Evolutionary conservation across 768 basidiomycete species (phyloP), one percentile per base, ranked within the genome.

Genomic region (Naganishia vishniacii): DNA sequence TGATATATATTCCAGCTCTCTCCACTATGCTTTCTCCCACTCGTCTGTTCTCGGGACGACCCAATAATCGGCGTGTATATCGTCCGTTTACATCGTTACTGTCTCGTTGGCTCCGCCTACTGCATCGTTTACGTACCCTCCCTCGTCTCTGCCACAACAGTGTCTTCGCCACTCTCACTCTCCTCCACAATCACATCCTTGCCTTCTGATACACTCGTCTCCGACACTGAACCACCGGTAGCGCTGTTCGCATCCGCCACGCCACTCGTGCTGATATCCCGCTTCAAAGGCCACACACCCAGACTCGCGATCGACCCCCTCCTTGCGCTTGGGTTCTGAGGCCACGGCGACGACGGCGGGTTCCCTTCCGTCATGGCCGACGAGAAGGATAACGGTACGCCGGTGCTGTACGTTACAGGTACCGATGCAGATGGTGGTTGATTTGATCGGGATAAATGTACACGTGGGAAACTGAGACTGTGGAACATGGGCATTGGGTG

Each of bases 401-500:
- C 42, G n/a, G 13, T 44, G n/a, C 13, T 44, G 42, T 12, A 20
- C n/a, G 42, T 15, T 44, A 18, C n/a, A 18, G n/a, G n/a, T 44
- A 18, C 6, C 42, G 42, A 20, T 5, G 42, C 11, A 5, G 42
- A 11, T 18, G 42, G 42, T 20, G 11, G 42, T 20, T 12, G 9
- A n/a, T 15, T 20, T n/a, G 42, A 37, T 7, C 34, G 34, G 34
- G 34, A 37, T 15, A 37, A 37, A 15, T 37, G 34, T 7, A 37
- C 42, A 8, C 6, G 13, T 11, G 42, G 42, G 42, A 44, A 44
- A 44, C 42, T 44, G 13, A 44, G n/a, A 18, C 53, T 56, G 34
- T 56, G 53, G 1, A 56, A 40, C 53, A 56, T 40, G 5, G 53
- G 53, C 53, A 56, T 16, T 26, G 32, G n/a, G 34, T 56, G 16